Conservation (phyloP, 2,329 filamentous ascomycete species). For the Alternaria consortialis region DNA sequence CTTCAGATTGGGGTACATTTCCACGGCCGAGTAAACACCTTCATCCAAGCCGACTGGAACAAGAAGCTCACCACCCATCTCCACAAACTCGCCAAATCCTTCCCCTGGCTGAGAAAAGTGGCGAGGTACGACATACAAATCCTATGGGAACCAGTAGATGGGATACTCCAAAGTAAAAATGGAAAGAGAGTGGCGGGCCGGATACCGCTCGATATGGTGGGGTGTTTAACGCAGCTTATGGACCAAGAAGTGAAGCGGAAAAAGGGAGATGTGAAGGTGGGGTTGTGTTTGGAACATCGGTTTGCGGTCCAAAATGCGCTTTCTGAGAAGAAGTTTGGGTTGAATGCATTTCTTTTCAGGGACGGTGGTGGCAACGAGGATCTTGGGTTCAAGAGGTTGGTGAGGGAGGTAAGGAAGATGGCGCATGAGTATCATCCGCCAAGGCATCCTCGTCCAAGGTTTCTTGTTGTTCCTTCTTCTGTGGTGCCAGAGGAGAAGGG, state of each 20-base stretch:
- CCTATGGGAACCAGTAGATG: conserved; percentile 34
- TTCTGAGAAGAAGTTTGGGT: conserved; percentile 21
- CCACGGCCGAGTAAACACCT: conserved; percentile 37
- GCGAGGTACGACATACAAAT: conserved; percentile 35
- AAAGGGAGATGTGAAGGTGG: conserved; percentile 23
- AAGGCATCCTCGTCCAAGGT: background rate
- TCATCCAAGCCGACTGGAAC: conserved; percentile 41
- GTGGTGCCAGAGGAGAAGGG: background rate
- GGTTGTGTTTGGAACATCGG: conserved; percentile 21
- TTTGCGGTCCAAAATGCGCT: conserved; percentile 20
- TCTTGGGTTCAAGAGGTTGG: background rate
- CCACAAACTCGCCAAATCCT: conserved; percentile 32
- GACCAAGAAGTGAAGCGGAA: conserved; percentile 22
- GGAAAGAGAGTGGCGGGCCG: conserved; percentile 26
- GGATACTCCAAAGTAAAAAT: conserved; percentile 22
- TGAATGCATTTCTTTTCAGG: conserved; percentile 20
- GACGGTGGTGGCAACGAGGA: background rate
- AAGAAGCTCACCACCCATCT: conserved; percentile 34
- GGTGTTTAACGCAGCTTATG: conserved; percentile 27
- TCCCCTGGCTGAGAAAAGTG: conserved; percentile 39
- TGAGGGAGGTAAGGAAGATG: conserved; percentile 23
- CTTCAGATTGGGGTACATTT: conserved; percentile 37
- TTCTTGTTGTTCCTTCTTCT: background rate
- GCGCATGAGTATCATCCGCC: background rate
- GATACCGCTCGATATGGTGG: conserved; percentile 31